phyloP scores from a whole-genome alignment of 805 yeast species.

The Yamadazyma olivae region DNA sequence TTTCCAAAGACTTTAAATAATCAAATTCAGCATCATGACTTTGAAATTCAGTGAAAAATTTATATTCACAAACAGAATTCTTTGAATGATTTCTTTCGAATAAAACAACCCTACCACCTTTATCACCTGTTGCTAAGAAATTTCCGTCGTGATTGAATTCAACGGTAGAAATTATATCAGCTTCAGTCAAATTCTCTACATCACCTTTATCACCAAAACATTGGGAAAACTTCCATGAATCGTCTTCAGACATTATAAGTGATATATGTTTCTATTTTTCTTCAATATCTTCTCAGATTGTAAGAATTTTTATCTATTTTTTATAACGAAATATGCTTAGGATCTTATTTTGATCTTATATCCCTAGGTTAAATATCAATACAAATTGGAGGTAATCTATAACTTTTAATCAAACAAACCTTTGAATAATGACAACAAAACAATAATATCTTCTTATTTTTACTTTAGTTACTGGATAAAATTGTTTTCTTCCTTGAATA shows the following conservation, averaged over 20 bases:
- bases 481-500: no score
- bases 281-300: no score
- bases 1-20: constrained; percentile 90
- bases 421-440: no score
- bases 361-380: no score
- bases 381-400: no score
- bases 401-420: no score
- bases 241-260: constrained; percentile 11
- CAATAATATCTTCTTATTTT: no score
- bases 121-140: constrained; percentile 95
- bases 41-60: constrained; percentile 95
- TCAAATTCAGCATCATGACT: constrained; percentile 98
- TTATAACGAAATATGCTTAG: no score
- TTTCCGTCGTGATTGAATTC: constrained; percentile 96
- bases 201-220: constrained; percentile 99
- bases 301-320: no score
- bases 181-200: constrained; percentile 90
- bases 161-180: constrained; percentile 95
- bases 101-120: constrained; percentile 95
- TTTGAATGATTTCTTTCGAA: constrained; percentile 82
- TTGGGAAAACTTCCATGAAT: constrained; percentile 83
- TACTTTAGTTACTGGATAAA: no score
- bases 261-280: no score
- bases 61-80: constrained; percentile 75
- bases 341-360: no score